A percentile compares a stretch with the other conserved stretches of the same genome.
Conservation (phyloP, 257 asterid species). For the Nemophila menziesii region DNA sequence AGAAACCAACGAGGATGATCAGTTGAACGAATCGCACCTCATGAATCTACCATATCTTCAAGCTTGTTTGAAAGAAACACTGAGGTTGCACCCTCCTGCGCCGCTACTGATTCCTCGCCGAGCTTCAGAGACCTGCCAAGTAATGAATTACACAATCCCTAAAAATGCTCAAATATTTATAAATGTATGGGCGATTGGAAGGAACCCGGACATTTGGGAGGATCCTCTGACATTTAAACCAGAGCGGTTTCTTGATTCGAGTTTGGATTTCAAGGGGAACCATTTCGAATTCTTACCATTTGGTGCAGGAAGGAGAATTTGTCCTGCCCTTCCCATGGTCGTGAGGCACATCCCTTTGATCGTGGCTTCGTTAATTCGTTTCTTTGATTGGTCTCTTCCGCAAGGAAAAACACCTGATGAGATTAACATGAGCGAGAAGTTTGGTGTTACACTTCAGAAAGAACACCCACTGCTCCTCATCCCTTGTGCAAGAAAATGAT, state of each 20-base stretch:
- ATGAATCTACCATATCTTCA: slow-evolving; percentile 10
- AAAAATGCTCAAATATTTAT: slow-evolving; percentile 8
- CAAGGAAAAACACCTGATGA: not conserved
- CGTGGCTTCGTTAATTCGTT: slow-evolving; percentile 5
- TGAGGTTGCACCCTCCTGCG: slow-evolving; percentile 11
- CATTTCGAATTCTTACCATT: slow-evolving; percentile 6
- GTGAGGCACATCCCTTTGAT: slow-evolving; percentile 2
- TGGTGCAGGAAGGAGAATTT: slow-evolving; percentile 8
- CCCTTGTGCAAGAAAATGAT: slow-evolving; percentile 6
- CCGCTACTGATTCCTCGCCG: slow-evolving; percentile 10
- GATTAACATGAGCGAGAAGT: slow-evolving; percentile 7
- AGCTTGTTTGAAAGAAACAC: slow-evolving; percentile 5
- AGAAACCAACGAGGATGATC: not conserved
- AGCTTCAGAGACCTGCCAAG: not conserved
- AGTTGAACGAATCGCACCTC: slow-evolving; percentile 7
- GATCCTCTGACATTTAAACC: slow-evolving; percentile 4
- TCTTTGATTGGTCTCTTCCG: slow-evolving; percentile 11
- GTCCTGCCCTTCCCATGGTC: slow-evolving; percentile 8
- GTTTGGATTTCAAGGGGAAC: slow-evolving; percentile 2
- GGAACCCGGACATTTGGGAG: slow-evolving; percentile 8
- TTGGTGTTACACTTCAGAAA: slow-evolving; percentile 7
- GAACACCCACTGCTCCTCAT: slow-evolving; percentile 4
- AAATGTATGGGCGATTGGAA: slow-evolving; percentile 11
- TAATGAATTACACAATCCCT: slow-evolving; percentile 8
- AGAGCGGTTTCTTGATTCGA: slow-evolving; percentile 4